phyloP scores from a whole-genome alignment of 2,329 filamentous ascomycete genomes.

The Teratosphaeria zuluensis region DNA sequence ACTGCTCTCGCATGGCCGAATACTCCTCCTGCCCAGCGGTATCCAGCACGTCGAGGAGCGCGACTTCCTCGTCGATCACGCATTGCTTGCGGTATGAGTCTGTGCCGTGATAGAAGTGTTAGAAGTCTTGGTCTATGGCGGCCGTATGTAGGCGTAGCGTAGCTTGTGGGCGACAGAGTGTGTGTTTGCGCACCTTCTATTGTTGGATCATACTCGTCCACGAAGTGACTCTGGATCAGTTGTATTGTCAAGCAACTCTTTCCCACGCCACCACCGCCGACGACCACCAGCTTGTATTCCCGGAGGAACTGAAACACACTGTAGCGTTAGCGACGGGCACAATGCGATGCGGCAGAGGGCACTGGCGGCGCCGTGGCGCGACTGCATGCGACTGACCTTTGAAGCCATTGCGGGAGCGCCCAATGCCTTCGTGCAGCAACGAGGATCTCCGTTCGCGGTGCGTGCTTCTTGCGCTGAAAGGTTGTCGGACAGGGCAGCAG shows the following conservation, averaged over 20 bases:
- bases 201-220: constrained; percentile 98
- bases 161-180: not conserved
- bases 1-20: constrained; percentile 98
- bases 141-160: not conserved
- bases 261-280: constrained; percentile 95
- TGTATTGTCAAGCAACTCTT: constrained; percentile 99
- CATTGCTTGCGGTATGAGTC: constrained; percentile 99
- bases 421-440: not conserved
- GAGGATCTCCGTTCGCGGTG: not conserved
- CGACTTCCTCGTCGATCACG: constrained; percentile 95
- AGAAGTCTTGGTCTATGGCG: not conserved
- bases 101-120: constrained; percentile 30
- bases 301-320: constrained; percentile 35
- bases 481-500: not conserved
- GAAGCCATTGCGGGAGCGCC: constrained; percentile 21
- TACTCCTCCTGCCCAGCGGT: constrained; percentile 98
- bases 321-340: constrained; percentile 6
- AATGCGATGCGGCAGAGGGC: not conserved
- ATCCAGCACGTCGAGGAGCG: constrained; percentile 93
- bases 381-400: constrained; percentile 20
- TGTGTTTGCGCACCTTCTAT: constrained; percentile 69
- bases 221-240: constrained; percentile 73
- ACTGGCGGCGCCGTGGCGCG: constrained; percentile 1
- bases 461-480: not conserved
- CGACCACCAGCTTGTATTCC: constrained; percentile 64